Percentiles rank a stretch among this genome's conserved stretches.
phyloP scores from a whole-genome alignment of 2,329 filamentous ascomycete genomes.

The Monosporascus sp. region DNA sequence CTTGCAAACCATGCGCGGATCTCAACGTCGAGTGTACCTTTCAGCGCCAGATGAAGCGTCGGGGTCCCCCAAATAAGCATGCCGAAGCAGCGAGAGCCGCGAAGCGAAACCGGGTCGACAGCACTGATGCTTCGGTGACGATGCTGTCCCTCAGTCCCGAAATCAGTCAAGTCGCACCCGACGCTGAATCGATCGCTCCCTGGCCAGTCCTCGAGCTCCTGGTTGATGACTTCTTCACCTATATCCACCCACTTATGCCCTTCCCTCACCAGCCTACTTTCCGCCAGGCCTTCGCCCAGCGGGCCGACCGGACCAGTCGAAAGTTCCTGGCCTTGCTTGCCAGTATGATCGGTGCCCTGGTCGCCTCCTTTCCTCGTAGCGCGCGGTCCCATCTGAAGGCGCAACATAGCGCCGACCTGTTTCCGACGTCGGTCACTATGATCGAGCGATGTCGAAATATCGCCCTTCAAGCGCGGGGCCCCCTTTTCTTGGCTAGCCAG shows the following conservation, averaged over 20 bases:
- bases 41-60: constrained; percentile 51
- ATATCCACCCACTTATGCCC: constrained; percentile 70
- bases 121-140: constrained; percentile 43
- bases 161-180: constrained; percentile 36
- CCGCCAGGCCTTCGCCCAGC: constrained; percentile 59
- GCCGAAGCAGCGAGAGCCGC: constrained; percentile 50
- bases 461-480: constrained; percentile 61
- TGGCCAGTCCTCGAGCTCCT: constrained; percentile 62
- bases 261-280: constrained; percentile 79
- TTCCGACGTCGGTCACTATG: constrained; percentile 63
- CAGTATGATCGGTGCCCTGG: constrained; percentile 69
- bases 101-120: constrained; percentile 39
- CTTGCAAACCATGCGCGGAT: constrained; percentile 51
- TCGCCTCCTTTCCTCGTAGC: constrained; percentile 70
- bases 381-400: constrained; percentile 64
- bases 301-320: constrained; percentile 61
- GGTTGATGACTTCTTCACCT: constrained; percentile 78
- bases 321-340: constrained; percentile 66
- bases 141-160: constrained; percentile 40
- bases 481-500: constrained; percentile 38
- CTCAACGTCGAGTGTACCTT: constrained; percentile 56
- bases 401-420: constrained; percentile 58
- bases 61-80: constrained; percentile 55
- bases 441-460: constrained; percentile 67
- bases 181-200: constrained; percentile 67